Evolutionary conservation across 345 rosid species (phyloP).

Genomic region (Moricandia arvensis): DNA sequence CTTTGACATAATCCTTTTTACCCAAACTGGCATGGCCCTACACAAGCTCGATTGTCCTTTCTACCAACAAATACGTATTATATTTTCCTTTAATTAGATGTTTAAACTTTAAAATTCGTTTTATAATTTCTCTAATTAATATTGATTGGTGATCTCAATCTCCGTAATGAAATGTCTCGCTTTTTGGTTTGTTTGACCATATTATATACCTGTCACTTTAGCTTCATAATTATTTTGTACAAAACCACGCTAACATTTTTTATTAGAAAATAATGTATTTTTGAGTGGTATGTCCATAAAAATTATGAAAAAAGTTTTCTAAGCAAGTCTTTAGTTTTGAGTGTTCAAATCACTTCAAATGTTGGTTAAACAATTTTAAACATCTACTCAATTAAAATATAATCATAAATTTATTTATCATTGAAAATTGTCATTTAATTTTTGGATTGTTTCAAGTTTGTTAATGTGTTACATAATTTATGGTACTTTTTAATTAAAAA

Average conservation of each 20-base stretch:
- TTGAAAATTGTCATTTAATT: too few species aligned
- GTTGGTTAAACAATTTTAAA: too few species aligned
- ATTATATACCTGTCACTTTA: background rate
- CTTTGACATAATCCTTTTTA: background rate
- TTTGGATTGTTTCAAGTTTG: too few species aligned
- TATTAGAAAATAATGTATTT: background rate
- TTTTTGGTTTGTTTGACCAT: slow-evolving; percentile 1
- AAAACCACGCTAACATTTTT: background rate
- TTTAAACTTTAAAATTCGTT: background rate
- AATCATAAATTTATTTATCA: too few species aligned
- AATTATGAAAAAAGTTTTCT: background rate
- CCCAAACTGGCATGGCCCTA: slow-evolving; percentile 27
- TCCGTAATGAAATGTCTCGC: background rate
- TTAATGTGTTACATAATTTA: too few species aligned
- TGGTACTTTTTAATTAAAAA: too few species aligned
- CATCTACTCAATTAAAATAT: too few species aligned
- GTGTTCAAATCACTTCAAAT: too few species aligned
- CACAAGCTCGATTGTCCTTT: slow-evolving; percentile 7
- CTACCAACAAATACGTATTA: slow-evolving; percentile 18
- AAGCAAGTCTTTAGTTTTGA: too few species aligned
- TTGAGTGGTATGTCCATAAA: background rate
- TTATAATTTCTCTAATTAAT: background rate
- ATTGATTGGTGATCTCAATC: background rate
- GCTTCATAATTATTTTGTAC: background rate
- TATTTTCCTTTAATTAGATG: too few species aligned